These are phyloP conservation scores for Saccharomycopsis lassenensis DNA, from an alignment of 805 yeast genomes.

Conservation along the genomic window DNA sequence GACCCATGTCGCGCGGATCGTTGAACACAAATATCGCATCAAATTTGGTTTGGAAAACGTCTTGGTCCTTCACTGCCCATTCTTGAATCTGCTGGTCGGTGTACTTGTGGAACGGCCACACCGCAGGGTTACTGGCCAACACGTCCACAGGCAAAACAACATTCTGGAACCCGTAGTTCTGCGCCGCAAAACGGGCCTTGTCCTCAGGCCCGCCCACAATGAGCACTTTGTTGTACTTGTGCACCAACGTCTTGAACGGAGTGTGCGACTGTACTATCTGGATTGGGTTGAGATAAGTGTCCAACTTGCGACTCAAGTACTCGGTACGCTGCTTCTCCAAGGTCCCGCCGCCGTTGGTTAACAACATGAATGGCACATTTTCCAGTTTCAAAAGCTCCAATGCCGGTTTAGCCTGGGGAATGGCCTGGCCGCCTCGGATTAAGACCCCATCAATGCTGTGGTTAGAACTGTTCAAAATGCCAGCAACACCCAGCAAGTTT, in stretches of 20 bases:
- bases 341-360: conserved; percentile 88
- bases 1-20: conserved; percentile 83
- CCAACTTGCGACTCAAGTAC: conserved; percentile 19
- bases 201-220: conserved; percentile 79
- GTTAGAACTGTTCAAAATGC: neutral
- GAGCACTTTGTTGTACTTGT: conserved; percentile 47
- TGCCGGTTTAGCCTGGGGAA: conserved; percentile 56
- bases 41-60: conserved; percentile 31
- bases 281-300: conserved; percentile 32
- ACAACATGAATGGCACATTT: conserved; percentile 64
- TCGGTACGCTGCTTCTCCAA: conserved; percentile 50
- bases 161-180: conserved; percentile 63
- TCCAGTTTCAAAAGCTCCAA: conserved; percentile 39
- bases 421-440: conserved; percentile 57
- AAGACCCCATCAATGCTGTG: conserved; percentile 73
- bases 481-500: no score
- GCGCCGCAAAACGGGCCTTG: conserved; percentile 61
- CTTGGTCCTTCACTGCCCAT: no score
- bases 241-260: conserved; percentile 54
- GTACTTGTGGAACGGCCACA: conserved; percentile 62
- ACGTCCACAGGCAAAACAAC: conserved; percentile 69
- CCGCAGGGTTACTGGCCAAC: conserved; percentile 41
- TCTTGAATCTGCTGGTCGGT: conserved; percentile 32
- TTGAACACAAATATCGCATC: conserved; percentile 78
- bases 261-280: conserved; percentile 86